Evolutionary conservation across 2,329 filamentous ascomycete species (phyloP), one percentile per base, ranked within the genome.

Genomic region (Sordariomycetes sp.): DNA sequence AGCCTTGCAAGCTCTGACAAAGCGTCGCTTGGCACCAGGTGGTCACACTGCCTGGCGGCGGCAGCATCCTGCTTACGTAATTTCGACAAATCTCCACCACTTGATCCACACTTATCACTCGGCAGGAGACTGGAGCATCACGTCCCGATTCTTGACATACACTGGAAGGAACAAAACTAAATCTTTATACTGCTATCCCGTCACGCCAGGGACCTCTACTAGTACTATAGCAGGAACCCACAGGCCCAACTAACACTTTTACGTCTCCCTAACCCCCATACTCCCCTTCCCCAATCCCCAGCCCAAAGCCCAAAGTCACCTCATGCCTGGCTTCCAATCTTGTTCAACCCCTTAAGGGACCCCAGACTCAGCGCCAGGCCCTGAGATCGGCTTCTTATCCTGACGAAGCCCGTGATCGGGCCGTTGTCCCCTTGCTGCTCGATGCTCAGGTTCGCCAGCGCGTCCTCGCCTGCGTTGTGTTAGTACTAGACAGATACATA

Each of bases 401-500:
- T 87, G 62, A 99, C 92, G 72, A 99, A 99, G 52, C 94, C 94
- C 50, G 93, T 97, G 62, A 99, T 93, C 6, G 91, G 90, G 25
- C 94, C 94, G 67, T 96, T 88, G 28, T 96, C 91, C 60, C 91
- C 92, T 71, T 97, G 92, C 76, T 97, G 93, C 75, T 99, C 94
- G 67, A 99, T 97, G 71, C 92, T 97, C 73, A 99, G 70, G 71
- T 99, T 99, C 68, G 94, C 94, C 67, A 99, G 77, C 60, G 94
- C 94, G 76, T 99, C 94, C 89, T 99, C 94, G 63, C 94, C 94
- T 99, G 60, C 18, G 52, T 7, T 10, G 25, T 24, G 12, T 56
- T 56, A 51, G 25, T 50, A 18, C 37, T 43, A 3, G 37, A 16
- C 37, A 43, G 14, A 43, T 16, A 7, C 37, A 7, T 43, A 4